Evolutionary conservation across 1,139 yeast species (phyloP), one percentile per base, ranked within the genome.

Genomic region (Kurtzmaniella quercitrusa): DNA sequence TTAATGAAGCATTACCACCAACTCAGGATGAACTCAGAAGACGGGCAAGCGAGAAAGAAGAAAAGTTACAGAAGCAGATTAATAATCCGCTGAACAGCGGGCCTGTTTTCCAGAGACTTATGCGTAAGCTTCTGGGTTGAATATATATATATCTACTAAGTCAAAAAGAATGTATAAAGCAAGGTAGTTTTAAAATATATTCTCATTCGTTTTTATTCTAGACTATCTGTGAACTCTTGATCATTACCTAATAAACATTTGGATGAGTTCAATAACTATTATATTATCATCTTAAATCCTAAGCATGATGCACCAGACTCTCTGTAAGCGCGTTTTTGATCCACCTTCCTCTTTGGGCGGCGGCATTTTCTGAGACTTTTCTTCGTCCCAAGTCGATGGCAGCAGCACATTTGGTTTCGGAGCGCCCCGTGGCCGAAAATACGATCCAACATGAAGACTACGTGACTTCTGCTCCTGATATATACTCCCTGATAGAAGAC

Each of bases 1-100:
- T 72, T 36, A 93, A 93, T 61, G 98, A 93, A 65, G 85, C 88
- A 34, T 63, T 93, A 56, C 98, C 98, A 3, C 98, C 98, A n/a
- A 61, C 82, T 2, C 63, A 68, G 6, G 87, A 80, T 45, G 87
- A 84, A 53, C 60, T 75, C 33, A 66, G 66, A 36, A 65, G 62
- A 48, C 60, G 63, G 38, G 80, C 79, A 47, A 66, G 69, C 44
- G 74, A 74, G 50, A 64, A 80, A 50, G 64, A 63, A 41, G 61
- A 64, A 47, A 54, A 65, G 42, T 53, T 69, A 30, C 64, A 65
- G 53, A 63, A 65, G 46, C 82, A 76, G 38, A 65, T 78, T 41
- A 66, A 68, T 33, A 74, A 62, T 44, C 69, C 65, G 7, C 59
- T 59, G 33, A 57, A 57, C 41, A 53, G 50, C 41, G 63, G 65